Conservation (phyloP, 257 asterid genomes). For the Vinca minor region DNA sequence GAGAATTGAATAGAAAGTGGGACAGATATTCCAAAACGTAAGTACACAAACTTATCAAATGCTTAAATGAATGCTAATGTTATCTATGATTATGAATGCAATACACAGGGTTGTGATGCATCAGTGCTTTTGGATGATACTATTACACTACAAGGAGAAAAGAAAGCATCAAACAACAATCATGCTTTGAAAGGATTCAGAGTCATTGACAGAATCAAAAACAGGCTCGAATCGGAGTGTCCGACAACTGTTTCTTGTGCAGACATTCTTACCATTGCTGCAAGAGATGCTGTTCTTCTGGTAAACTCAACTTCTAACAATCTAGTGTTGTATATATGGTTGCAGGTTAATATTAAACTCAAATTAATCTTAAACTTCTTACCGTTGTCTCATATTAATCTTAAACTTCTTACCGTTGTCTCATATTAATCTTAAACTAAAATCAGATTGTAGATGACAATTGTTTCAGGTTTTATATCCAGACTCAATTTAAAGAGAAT, state of each 20-base stretch:
- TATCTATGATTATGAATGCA: not conserved
- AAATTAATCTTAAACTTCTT: too few relatives aligned
- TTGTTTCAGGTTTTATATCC: too few relatives aligned
- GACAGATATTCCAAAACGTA: too few relatives aligned
- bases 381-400: too few relatives aligned
- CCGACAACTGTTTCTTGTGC: slow-evolving; percentile 81
- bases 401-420: too few relatives aligned
- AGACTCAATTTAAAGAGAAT: too few relatives aligned
- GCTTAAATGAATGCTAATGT: not conserved
- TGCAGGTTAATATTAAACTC: too few relatives aligned
- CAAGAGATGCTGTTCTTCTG: slow-evolving; percentile 79
- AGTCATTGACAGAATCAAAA: slow-evolving; percentile 68
- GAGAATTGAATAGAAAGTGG: too few relatives aligned
- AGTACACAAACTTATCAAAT: not conserved
- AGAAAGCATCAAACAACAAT: slow-evolving; percentile 50
- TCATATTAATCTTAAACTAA: too few relatives aligned
- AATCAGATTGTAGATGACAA: too few relatives aligned
- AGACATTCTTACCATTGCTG: slow-evolving; percentile 81
- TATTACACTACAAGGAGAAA: slow-evolving; percentile 62
- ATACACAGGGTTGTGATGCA: slow-evolving; percentile 73
- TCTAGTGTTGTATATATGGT: too few relatives aligned
- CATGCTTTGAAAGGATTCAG: slow-evolving; percentile 73
- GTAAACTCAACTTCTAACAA: slow-evolving; percentile 20
- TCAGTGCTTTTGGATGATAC: slow-evolving; percentile 78
- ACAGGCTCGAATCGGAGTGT: slow-evolving; percentile 71